Conservation (phyloP, 2,329 filamentous ascomycete species). For the Orbilia brochopaga region DNA sequence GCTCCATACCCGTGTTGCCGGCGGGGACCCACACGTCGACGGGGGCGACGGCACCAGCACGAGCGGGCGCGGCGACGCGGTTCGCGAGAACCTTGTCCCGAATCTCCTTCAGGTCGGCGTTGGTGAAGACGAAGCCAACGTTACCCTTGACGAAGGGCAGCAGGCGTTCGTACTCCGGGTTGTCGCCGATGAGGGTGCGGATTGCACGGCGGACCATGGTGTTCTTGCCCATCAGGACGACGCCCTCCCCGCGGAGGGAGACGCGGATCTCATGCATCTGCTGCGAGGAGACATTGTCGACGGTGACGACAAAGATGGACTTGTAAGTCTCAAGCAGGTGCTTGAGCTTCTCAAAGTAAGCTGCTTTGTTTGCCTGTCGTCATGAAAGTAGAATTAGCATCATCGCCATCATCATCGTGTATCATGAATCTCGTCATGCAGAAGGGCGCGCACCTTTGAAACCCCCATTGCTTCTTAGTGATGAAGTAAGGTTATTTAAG, state of each 20-base stretch:
- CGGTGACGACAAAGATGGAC: conserved; percentile 95
- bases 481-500: conserved; percentile 99
- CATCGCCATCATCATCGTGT: not conserved
- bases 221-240: conserved; percentile 99
- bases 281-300: conserved; percentile 98
- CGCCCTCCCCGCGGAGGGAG: conserved; percentile 85
- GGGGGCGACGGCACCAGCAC: conserved; percentile 95
- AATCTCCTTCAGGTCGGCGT: conserved; percentile 86
- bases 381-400: not conserved
- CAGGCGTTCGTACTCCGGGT: conserved; percentile 97
- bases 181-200: conserved; percentile 88
- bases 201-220: conserved; percentile 99
- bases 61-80: conserved; percentile 95
- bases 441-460: conserved; percentile 60
- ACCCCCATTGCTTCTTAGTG: conserved; percentile 97
- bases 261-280: conserved; percentile 99
- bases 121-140: conserved; percentile 99
- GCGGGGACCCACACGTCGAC: conserved; percentile 92
- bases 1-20: conserved; percentile 99
- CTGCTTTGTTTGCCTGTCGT: conserved; percentile 80
- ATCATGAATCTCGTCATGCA: not conserved
- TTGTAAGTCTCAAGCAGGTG: conserved; percentile 92
- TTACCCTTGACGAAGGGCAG: conserved; percentile 96
- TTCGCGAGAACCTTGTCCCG: conserved; percentile 95
- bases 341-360: conserved; percentile 99